Evolutionary conservation across 2,329 filamentous ascomycete genomes (phyloP).

Genomic region (Paramyrothecium roridum): DNA sequence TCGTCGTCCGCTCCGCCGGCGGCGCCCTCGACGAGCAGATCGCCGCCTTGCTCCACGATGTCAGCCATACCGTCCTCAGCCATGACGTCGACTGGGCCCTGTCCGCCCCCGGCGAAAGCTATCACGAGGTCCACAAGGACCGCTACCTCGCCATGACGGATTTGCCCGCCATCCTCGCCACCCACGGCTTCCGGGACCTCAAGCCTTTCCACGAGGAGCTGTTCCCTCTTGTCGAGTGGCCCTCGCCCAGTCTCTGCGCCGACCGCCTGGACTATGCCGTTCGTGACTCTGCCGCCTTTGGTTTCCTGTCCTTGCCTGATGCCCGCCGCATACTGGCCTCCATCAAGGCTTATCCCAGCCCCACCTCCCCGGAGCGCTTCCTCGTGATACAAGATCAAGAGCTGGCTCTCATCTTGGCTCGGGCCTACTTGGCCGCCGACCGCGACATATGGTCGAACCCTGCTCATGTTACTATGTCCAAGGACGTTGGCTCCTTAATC

Average conservation of each 20-base stretch:
- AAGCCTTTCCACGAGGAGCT: constrained; percentile 31
- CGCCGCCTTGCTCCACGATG: constrained; percentile 33
- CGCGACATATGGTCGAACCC: constrained; percentile 32
- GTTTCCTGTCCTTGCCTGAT: constrained; percentile 24
- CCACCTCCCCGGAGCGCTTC: constrained; percentile 18
- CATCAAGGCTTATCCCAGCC: constrained; percentile 24
- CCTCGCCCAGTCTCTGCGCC: constrained; percentile 33
- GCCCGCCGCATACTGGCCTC: constrained; percentile 19
- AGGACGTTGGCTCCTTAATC: constrained; percentile 28
- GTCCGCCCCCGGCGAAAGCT: constrained; percentile 32
- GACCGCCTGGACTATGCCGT: constrained; percentile 36
- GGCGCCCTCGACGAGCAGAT: constrained; percentile 31
- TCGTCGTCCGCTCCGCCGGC: constrained; percentile 32
- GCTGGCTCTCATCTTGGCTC: constrained; percentile 25
- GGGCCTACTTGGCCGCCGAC: constrained; percentile 28
- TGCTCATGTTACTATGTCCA: constrained; percentile 30
- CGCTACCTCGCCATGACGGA: constrained; percentile 28
- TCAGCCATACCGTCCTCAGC: constrained; percentile 35
- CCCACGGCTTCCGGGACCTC: constrained; percentile 23
- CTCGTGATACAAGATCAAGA: constrained; percentile 25
- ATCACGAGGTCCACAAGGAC: constrained; percentile 35
- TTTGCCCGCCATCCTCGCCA: constrained; percentile 27
- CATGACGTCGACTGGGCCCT: constrained; percentile 36
- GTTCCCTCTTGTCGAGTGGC: constrained; percentile 33
- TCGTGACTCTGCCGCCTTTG: constrained; percentile 29